These are phyloP conservation scores for Theileria annulata DNA, from an alignment of 169 alveolate genomes.

Conservation along the genomic window DNA sequence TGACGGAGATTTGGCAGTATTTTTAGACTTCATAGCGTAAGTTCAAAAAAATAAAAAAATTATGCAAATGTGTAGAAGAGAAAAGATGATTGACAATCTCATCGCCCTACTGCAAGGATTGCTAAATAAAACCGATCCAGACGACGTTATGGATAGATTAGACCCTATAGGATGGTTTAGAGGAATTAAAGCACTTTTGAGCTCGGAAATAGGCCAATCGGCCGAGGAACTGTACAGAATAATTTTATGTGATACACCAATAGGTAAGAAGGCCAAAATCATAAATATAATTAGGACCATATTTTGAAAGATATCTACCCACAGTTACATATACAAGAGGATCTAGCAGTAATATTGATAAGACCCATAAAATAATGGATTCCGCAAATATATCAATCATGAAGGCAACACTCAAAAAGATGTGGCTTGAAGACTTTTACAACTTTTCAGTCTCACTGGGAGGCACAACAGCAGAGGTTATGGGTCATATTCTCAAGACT, in stretches of 20 bases:
- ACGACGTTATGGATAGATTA: constrained; percentile 87
- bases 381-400: constrained; percentile 84
- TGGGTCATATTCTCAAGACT: constrained; percentile 88
- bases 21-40: constrained; percentile 86
- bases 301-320: constrained; percentile 72
- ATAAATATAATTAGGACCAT: constrained; percentile 40
- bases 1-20: constrained; percentile 83
- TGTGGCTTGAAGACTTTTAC: constrained; percentile 95
- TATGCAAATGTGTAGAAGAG: constrained; percentile 74
- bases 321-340: constrained; percentile 35
- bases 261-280: constrained; percentile 77
- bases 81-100: constrained; percentile 97
- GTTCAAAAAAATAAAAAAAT: not conserved
- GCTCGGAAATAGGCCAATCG: constrained; percentile 92
- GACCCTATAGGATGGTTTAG: constrained; percentile 99
- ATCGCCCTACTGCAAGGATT: constrained; percentile 96
- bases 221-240: constrained; percentile 93
- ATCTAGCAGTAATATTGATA: constrained; percentile 55
- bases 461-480: constrained; percentile 88
- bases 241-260: constrained; percentile 97
- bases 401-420: constrained; percentile 89
- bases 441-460: constrained; percentile 85
- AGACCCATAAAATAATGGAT: constrained; percentile 61
- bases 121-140: constrained; percentile 89
- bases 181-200: constrained; percentile 92